Evolutionary conservation across 1,139 yeast genomes (phyloP).

Genomic region (Taphrina pruni): DNA sequence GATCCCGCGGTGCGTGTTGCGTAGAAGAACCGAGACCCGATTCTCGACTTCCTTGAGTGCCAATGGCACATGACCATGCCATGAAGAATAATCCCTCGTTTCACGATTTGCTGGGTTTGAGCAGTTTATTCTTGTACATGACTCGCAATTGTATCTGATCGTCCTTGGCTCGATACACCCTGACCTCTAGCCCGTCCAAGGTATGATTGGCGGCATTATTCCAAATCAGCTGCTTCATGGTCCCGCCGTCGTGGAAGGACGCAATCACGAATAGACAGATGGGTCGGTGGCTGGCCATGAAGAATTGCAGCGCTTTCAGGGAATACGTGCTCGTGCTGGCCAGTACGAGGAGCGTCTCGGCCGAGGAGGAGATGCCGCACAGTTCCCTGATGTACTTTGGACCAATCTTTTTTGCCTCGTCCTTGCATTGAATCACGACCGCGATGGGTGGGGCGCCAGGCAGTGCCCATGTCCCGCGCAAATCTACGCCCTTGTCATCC

Average conservation of each 20-base stretch:
- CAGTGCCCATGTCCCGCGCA: conserved; percentile 45
- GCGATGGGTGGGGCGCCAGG: background rate
- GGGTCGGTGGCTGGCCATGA: conserved; percentile 42
- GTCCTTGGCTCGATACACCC: conserved; percentile 5
- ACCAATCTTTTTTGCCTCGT: conserved; percentile 44
- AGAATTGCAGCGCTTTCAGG: conserved; percentile 39
- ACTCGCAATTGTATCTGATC: conserved; percentile 1
- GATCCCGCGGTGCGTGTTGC: no score
- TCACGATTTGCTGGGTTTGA: background rate
- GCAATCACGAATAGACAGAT: conserved; percentile 41
- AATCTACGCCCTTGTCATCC: conserved; percentile 46
- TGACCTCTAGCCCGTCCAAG: conserved; percentile 21
- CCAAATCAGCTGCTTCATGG: conserved; percentile 44
- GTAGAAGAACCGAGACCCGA: no score
- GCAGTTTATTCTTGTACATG: background rate
- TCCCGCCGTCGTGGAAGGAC: conserved; percentile 42
- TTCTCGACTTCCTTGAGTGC: no score
- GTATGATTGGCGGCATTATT: conserved; percentile 42
- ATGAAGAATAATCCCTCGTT: no score
- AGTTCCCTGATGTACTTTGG: conserved; percentile 45
- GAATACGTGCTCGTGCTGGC: conserved; percentile 44
- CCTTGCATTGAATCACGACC: conserved; percentile 47
- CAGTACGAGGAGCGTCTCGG: conserved; percentile 44
- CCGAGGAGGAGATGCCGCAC: conserved; percentile 43
- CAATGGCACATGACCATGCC: no score